Conservation (phyloP, 257 asterid species). For the Phtheirospermum japonicum region DNA sequence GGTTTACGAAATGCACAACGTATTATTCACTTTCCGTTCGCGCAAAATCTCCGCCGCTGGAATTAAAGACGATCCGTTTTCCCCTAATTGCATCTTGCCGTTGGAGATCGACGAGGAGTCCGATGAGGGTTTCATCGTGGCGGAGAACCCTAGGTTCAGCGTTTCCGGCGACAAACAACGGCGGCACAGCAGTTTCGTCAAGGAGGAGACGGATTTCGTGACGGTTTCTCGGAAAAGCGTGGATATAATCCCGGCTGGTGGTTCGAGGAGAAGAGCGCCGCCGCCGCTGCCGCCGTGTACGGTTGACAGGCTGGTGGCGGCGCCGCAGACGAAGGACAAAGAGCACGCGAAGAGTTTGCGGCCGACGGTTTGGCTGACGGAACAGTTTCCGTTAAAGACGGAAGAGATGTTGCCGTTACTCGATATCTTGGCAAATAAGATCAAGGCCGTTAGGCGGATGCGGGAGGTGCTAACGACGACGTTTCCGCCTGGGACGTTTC, state of each 20-base stretch:
- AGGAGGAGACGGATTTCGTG: slow-evolving; percentile 76
- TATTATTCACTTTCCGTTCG: slow-evolving; percentile 62
- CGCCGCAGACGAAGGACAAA: slow-evolving; percentile 67
- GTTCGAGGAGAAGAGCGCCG: slow-evolving; percentile 39
- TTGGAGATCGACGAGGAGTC: slow-evolving; percentile 80
- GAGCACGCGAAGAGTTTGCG: slow-evolving; percentile 59
- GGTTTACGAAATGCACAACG: slow-evolving; percentile 89
- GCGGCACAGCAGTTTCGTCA: slow-evolving; percentile 86
- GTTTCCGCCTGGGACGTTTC: slow-evolving; percentile 80
- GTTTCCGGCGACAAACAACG: slow-evolving; percentile 46
- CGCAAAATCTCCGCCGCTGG: slow-evolving; percentile 60
- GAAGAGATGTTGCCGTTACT: slow-evolving; percentile 82
- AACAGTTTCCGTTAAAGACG: slow-evolving; percentile 74
- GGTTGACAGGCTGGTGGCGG: slow-evolving; percentile 45
- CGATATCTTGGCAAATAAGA: slow-evolving; percentile 73
- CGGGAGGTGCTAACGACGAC: slow-evolving; percentile 85
- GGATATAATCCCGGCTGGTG: slow-evolving; percentile 66
- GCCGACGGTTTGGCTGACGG: slow-evolving; percentile 87
- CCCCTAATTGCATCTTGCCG: slow-evolving; percentile 66
- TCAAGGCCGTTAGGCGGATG: slow-evolving; percentile 85
- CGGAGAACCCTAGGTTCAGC: slow-evolving; percentile 89
- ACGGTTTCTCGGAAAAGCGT: slow-evolving; percentile 84
- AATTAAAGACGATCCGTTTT: slow-evolving; percentile 58
- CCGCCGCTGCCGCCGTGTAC: slow-evolving; percentile 31
- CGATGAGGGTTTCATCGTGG: slow-evolving; percentile 83